A percentile compares a stretch with the other conserved stretches of the same genome.
These are phyloP conservation scores for Suillus discolor DNA, from an alignment of 768 basidiomycete genomes.

Conservation along the genomic window DNA sequence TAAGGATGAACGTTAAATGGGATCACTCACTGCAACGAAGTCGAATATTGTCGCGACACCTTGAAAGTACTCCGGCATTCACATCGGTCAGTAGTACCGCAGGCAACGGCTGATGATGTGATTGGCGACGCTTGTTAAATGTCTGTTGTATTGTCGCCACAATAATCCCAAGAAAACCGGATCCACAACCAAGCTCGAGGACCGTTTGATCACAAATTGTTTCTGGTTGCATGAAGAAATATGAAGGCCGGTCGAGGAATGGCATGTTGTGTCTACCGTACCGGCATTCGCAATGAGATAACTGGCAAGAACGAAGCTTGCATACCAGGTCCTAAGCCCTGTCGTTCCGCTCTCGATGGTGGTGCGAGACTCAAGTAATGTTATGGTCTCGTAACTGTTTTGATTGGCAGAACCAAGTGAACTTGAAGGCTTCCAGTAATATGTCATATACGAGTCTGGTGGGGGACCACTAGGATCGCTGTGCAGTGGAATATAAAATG, in stretches of 20 bases:
- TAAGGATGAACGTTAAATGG: neutral
- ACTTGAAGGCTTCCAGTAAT: constrained; percentile 52
- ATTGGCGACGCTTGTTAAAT: constrained; percentile 9
- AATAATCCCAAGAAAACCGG: constrained; percentile 74
- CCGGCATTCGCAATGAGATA: constrained; percentile 61
- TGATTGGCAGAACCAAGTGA: neutral
- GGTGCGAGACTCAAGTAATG: constrained; percentile 73
- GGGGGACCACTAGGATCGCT: constrained; percentile 30
- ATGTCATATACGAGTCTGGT: constrained; percentile 58
- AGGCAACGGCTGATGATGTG: constrained; percentile 4
- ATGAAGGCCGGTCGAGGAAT: neutral
- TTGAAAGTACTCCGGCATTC: constrained; percentile 59
- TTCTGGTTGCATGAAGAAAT: constrained; percentile 30
- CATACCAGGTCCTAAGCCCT: constrained; percentile 78
- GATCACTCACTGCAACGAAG: constrained; percentile 66
- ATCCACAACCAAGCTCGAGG: constrained; percentile 77
- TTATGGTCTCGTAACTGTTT: constrained; percentile 43
- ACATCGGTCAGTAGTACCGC: constrained; percentile 63
- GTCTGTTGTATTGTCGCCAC: constrained; percentile 56
- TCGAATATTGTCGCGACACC: constrained; percentile 61
- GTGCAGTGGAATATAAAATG: neutral
- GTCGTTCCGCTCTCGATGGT: constrained; percentile 79
- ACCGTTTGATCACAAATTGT: constrained; percentile 47
- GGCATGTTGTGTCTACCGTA: constrained; percentile 27
- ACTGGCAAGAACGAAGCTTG: constrained; percentile 66